Evolutionary conservation across 192 early-diverging fungal species (phyloP), one percentile per base, ranked within the genome.

Genomic region (Coemansia umbellata): DNA sequence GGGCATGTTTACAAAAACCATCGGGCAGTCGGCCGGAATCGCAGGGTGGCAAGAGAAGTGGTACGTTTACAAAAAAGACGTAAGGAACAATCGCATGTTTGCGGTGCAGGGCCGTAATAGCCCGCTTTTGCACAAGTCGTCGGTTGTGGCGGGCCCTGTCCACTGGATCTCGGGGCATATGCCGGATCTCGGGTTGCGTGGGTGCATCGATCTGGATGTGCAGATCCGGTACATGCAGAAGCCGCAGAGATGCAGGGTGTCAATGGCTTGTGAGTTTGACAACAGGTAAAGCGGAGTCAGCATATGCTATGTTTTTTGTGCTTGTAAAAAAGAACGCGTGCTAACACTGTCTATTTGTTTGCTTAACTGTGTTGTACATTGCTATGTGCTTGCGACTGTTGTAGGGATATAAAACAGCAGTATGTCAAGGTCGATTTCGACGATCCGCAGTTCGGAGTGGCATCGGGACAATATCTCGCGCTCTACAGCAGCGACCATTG

Each of bases 21-120:
- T 95, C 33, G 94, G 94, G 5, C 92, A 97, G 67, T 56, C 80
- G 0, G 85, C 88, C 0, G 68, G 80, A 1, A 83, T 93, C 18
- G 43, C 74, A 26, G 74, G 88, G 47, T 82, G 81, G 28, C 60
- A 58, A 33, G 61, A 82, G 15, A 86, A 86, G 75, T 80, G 74
- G 90, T 94, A 88, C 60, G 85, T 95, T 23, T 81, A 82, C 22
- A 73, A 70, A 13, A 91, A 90, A 44, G 79, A 89, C 60, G 27
- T 84, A 5, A 35, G 40, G 0, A 74, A 47, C 5, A 91, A 88
- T 60, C 67, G 81, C 9, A 69, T 97, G 39, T 65, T 81, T 28
- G 89, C 91, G 1, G 90, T 82, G 8, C 82, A 81, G 15, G 78
- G 67, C 53, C 80, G 76, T 18, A 43, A 61, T 26, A 26, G 60